Percentiles rank a stretch among this genome's conserved stretches.
Conservation (phyloP, 2,329 filamentous ascomycete genomes). For the Dactylellina haptotyla region DNA sequence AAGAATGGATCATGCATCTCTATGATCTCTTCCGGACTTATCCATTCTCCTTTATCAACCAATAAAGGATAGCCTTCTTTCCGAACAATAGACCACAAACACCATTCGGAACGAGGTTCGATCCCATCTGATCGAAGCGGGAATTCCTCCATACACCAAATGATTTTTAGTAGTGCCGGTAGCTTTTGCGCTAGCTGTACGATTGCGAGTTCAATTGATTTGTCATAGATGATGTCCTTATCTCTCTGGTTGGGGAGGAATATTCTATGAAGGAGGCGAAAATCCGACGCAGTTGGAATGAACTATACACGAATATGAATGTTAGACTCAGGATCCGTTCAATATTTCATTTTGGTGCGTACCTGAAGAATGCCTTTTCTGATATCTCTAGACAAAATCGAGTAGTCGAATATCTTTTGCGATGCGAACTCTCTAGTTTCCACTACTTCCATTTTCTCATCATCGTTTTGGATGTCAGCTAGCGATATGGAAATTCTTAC, state of each 20-base stretch:
- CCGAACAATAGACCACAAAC: not conserved
- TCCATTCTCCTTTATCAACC: constrained; percentile 3
- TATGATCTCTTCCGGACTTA: constrained; percentile 4
- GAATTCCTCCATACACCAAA: constrained; percentile 22
- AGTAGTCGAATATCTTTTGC: constrained; percentile 5
- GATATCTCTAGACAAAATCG: constrained; percentile 1
- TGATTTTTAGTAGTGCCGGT: not conserved
- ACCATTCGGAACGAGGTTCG: constrained; percentile 11
- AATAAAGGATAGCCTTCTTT: not conserved
- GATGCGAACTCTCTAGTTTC: not conserved
- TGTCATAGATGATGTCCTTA: not conserved
- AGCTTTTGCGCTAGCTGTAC: not conserved
- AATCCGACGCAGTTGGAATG: not conserved
- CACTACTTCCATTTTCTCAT: not conserved
- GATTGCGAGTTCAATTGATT: not conserved
- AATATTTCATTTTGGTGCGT: not conserved
- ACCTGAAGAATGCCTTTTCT: not conserved
- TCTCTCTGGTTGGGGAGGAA: constrained; percentile 11
- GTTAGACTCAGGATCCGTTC: not conserved
- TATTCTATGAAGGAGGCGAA: not conserved
- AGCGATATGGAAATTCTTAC: constrained; percentile 11
- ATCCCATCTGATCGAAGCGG: constrained; percentile 1
- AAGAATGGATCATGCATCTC: constrained; percentile 6
- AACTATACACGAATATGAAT: not conserved
- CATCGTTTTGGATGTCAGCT: not conserved